A percentile compares a stretch with the other conserved stretches of the same genome.
phyloP scores from a whole-genome alignment of 768 basidiomycete genomes.

The Butyriboletus loyo region DNA sequence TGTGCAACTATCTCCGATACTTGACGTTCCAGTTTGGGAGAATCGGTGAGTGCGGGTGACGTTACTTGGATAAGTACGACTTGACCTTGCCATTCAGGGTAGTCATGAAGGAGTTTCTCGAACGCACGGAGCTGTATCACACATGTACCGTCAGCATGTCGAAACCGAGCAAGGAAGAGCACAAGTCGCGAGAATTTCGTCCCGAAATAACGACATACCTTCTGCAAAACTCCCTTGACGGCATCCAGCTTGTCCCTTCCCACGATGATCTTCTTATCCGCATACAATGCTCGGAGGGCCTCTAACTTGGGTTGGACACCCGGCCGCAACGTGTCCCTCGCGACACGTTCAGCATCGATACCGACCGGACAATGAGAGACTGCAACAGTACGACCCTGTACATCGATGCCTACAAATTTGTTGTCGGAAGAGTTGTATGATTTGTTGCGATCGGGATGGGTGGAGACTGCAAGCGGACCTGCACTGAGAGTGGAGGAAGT shows the following conservation, averaged over 20 bases:
- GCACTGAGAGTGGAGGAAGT: constrained; percentile 6
- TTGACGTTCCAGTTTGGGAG: constrained; percentile 89
- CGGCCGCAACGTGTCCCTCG: constrained; percentile 74
- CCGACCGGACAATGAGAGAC: constrained; percentile 94
- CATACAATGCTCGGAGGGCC: constrained; percentile 78
- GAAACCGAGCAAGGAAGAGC: not conserved
- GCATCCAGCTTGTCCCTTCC: constrained; percentile 97
- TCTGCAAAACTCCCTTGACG: constrained; percentile 97
- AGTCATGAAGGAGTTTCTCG: constrained; percentile 88
- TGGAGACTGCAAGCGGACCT: not conserved
- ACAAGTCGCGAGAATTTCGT: too few relatives aligned
- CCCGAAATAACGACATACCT: constrained; percentile 44
- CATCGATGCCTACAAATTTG: constrained; percentile 59
- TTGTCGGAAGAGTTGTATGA: constrained; percentile 8
- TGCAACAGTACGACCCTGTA: constrained; percentile 77
- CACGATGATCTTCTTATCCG: constrained; percentile 97
- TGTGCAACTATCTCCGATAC: constrained; percentile 91
- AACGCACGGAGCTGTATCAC: constrained; percentile 78
- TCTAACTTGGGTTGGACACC: constrained; percentile 90
- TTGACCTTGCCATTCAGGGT: constrained; percentile 94
- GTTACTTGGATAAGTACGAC: constrained; percentile 84
- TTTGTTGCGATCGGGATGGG: constrained; percentile 7
- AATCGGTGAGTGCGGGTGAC: constrained; percentile 87
- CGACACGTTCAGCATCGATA: constrained; percentile 88
- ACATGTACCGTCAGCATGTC: not conserved